These are phyloP conservation scores for Lepiota brunneoincarnata DNA, from an alignment of 768 basidiomycete genomes.

Conservation along the genomic window DNA sequence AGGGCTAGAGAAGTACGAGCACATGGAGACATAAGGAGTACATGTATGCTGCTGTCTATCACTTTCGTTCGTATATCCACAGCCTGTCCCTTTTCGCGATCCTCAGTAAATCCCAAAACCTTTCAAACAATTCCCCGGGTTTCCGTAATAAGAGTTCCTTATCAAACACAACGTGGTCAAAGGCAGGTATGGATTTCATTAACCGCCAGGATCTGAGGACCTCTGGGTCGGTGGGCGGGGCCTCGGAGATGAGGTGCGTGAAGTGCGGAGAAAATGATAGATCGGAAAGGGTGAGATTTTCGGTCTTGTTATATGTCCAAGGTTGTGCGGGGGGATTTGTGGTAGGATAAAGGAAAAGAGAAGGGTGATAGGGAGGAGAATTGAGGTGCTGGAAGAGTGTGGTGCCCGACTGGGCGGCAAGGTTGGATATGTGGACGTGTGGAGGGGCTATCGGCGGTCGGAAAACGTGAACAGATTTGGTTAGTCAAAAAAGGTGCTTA, in stretches of 20 bases:
- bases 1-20: background rate
- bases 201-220: constrained; percentile 36
- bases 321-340: constrained; percentile 13
- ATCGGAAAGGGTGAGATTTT: constrained; percentile 44
- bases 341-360: constrained; percentile 11
- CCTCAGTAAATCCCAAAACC: constrained; percentile 3
- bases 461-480: background rate
- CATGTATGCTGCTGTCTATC: background rate
- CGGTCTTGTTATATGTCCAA: constrained; percentile 86
- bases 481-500: constrained; percentile 6
- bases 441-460: constrained; percentile 13
- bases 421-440: constrained; percentile 79
- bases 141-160: background rate
- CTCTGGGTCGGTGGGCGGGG: constrained; percentile 22
- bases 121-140: background rate
- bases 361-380: constrained; percentile 47
- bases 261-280: constrained; percentile 38
- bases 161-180: constrained; percentile 24
- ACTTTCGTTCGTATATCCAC: constrained; percentile 19
- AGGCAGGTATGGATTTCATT: constrained; percentile 42
- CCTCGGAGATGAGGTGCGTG: constrained; percentile 66
- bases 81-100: constrained; percentile 13
- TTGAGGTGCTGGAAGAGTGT: constrained; percentile 81
- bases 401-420: constrained; percentile 88
- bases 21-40: background rate